A percentile compares a stretch with the other conserved stretches of the same genome.
Evolutionary conservation across 192 early-diverging fungal genomes (phyloP).

Genomic region (Obelidium mucronatum): DNA sequence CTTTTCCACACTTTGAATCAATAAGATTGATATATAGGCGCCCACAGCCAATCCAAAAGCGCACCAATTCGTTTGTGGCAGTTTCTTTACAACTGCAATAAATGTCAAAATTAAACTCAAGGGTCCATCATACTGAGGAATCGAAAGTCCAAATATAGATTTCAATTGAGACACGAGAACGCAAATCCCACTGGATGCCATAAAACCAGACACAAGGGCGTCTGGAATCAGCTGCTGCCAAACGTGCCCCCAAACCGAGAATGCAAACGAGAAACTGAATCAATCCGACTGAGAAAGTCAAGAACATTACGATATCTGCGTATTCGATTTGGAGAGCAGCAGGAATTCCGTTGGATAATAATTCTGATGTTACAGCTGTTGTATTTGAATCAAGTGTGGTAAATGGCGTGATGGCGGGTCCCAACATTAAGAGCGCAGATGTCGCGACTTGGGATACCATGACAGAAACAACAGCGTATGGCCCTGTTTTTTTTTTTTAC

Average conservation of each 20-base stretch:
- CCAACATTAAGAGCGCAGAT: background rate
- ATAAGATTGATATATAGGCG: background rate
- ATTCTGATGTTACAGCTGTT: background rate
- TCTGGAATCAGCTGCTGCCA: constrained; percentile 19
- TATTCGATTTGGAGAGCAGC: background rate
- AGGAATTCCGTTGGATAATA: constrained; percentile 10
- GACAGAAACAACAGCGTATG: constrained; percentile 34
- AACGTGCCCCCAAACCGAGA: background rate
- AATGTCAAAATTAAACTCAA: constrained; percentile 20
- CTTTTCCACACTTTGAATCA: constrained; percentile 3
- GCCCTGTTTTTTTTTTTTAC: constrained; percentile 11
- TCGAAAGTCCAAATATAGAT: constrained; percentile 13
- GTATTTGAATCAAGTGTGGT: background rate
- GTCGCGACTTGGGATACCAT: constrained; percentile 33
- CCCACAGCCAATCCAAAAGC: background rate
- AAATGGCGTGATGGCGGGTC: background rate
- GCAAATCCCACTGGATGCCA: constrained; percentile 5
- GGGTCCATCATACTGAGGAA: constrained; percentile 10
- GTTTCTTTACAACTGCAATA: background rate
- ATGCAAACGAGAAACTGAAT: constrained; percentile 17
- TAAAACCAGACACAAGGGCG: constrained; percentile 25
- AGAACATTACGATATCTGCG: constrained; percentile 8
- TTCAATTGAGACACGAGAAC: constrained; percentile 30
- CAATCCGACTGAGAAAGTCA: constrained; percentile 15
- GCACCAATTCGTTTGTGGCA: background rate